These are phyloP conservation scores for Tuber microsphaerosporum DNA, from an alignment of 495 filamentous ascomycete genomes.

Conservation along the genomic window DNA sequence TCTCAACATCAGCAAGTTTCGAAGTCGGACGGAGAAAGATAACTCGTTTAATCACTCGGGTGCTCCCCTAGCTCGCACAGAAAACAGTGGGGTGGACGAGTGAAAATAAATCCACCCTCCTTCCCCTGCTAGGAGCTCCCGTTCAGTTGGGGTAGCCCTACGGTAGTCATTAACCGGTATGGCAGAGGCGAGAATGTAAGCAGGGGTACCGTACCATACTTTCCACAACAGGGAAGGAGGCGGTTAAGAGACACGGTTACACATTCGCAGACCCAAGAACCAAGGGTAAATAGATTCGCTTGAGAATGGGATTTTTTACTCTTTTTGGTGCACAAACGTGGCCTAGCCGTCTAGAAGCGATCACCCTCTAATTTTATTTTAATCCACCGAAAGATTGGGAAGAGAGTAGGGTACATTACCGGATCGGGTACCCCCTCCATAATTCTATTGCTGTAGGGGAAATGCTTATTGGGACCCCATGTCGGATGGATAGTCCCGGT, in stretches of 20 bases:
- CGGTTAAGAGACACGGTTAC: neutral
- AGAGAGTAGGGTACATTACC: neutral
- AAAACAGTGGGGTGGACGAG: neutral
- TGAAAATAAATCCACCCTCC: neutral
- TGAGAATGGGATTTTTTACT: neutral
- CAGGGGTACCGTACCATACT: neutral
- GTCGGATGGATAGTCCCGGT: neutral
- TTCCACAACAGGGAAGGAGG: neutral
- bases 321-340: neutral
- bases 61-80: neutral
- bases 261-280: neutral
- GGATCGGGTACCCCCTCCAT: neutral
- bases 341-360: neutral
- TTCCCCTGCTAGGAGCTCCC: neutral
- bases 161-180: neutral
- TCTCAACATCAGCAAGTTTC: neutral
- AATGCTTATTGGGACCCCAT: neutral
- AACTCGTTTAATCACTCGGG: neutral
- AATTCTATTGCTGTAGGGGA: neutral
- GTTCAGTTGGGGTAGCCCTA: neutral
- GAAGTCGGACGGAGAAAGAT: neutral
- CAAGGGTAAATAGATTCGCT: neutral
- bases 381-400: neutral
- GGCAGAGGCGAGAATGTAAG: neutral
- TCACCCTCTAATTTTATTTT: conserved; percentile 2